A percentile compares a stretch with the other conserved stretches of the same genome.
These are phyloP conservation scores for Psilocybe cubensis DNA, from an alignment of 768 basidiomycete genomes.

Conservation along the genomic window DNA sequence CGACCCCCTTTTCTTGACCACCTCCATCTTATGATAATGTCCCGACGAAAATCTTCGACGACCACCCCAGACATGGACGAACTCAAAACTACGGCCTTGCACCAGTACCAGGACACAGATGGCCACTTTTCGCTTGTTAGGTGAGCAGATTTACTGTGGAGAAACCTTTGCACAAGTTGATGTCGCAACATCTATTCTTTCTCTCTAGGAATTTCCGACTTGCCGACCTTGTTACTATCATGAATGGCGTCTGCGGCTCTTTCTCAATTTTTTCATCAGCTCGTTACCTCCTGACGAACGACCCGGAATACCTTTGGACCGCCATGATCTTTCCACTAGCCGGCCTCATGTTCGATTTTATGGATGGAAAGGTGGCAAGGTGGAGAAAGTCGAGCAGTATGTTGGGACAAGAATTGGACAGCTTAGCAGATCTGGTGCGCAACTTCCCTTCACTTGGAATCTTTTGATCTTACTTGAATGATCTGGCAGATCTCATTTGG, in stretches of 20 bases:
- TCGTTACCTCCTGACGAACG: constrained; percentile 80
- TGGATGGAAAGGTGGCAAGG: constrained; percentile 97
- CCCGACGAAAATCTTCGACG: constrained; percentile 48
- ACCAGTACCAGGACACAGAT: constrained; percentile 85
- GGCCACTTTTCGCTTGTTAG: constrained; percentile 98
- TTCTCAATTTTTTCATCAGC: constrained; percentile 95
- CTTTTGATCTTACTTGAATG: constrained; percentile 9
- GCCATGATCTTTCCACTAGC: constrained; percentile 90
- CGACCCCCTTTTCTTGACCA: neutral
- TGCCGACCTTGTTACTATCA: constrained; percentile 97
- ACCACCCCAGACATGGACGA: constrained; percentile 30
- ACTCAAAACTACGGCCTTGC: constrained; percentile 51
- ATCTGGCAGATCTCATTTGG: constrained; percentile 88
- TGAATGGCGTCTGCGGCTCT: constrained; percentile 98
- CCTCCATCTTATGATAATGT: constrained; percentile 38
- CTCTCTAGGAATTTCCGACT: constrained; percentile 88
- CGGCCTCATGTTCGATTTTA: constrained; percentile 96
- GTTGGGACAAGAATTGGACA: constrained; percentile 97
- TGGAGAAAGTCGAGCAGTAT: constrained; percentile 96
- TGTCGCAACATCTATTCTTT: constrained; percentile 18
- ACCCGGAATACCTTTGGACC: constrained; percentile 79
- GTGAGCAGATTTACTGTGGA: constrained; percentile 43
- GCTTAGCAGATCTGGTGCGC: constrained; percentile 90
- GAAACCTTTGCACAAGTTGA: constrained; percentile 12
- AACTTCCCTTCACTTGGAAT: constrained; percentile 1